Percentiles rank a stretch among this genome's conserved stretches.
These are phyloP conservation scores for Colletotrichum tofieldiae DNA, from an alignment of 2,329 filamentous ascomycete genomes.

Conservation along the genomic window DNA sequence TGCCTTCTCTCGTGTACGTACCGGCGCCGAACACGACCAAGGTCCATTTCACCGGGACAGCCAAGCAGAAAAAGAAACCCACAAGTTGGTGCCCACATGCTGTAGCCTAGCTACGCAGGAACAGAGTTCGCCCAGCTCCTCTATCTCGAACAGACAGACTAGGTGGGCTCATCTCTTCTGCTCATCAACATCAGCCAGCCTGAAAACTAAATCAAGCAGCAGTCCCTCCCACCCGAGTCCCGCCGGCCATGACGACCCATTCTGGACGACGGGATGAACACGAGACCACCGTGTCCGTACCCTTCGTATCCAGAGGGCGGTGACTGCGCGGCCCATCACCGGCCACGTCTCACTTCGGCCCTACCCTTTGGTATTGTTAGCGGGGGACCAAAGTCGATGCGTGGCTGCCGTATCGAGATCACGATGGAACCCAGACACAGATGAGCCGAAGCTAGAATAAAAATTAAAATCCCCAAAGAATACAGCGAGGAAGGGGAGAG, in stretches of 20 bases:
- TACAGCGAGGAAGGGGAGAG: too few relatives aligned
- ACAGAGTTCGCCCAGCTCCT: constrained; percentile 8
- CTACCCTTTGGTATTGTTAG: too few relatives aligned
- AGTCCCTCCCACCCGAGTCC: neutral
- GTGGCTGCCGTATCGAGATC: too few relatives aligned
- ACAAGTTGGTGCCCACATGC: neutral
- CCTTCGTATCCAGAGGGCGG: neutral
- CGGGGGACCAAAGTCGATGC: too few relatives aligned
- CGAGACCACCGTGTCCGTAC: neutral
- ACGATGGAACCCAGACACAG: too few relatives aligned
- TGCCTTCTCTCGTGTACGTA: neutral
- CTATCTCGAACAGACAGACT: constrained; percentile 12
- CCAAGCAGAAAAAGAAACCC: neutral
- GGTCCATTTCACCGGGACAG: neutral
- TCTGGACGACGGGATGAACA: neutral
- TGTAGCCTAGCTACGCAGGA: neutral
- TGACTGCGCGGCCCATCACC: neutral
- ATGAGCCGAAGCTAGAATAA: too few relatives aligned
- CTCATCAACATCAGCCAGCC: neutral
- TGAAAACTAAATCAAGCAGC: neutral
- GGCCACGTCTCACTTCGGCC: neutral
- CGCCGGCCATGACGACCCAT: neutral
- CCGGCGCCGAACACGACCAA: neutral
- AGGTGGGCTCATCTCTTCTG: neutral
- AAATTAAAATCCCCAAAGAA: too few relatives aligned